Conservation (phyloP, 805 yeast species). For the Saccharomyces paradoxus region DNA sequence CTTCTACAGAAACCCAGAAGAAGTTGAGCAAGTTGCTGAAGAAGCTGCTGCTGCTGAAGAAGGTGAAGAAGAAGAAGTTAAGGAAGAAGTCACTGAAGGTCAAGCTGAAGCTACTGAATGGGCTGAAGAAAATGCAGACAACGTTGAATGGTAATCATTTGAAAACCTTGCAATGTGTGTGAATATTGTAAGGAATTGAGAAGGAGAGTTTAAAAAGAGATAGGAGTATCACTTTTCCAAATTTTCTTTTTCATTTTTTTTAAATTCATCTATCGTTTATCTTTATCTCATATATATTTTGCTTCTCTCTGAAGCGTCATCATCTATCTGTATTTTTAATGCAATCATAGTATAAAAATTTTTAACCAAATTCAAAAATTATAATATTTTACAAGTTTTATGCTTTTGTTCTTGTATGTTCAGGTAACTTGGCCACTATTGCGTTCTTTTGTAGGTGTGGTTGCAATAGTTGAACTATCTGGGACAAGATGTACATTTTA, state of each 20-base stretch:
- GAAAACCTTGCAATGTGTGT: background rate
- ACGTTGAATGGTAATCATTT: constrained; percentile 13
- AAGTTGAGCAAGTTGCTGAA: constrained; percentile 67
- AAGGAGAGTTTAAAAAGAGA: background rate
- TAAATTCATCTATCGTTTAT: background rate
- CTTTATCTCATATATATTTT: background rate
- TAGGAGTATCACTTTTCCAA: background rate
- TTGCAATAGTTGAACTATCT: too few relatives aligned
- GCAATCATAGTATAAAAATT: background rate
- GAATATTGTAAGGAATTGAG: background rate
- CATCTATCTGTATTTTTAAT: background rate
- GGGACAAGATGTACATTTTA: too few relatives aligned
- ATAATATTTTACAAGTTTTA: background rate
- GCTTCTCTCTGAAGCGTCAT: background rate
- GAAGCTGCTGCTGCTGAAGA: constrained; percentile 63
- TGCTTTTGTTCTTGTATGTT: background rate
- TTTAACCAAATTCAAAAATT: background rate
- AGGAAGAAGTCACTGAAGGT: constrained; percentile 68
- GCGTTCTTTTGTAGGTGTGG: background rate
- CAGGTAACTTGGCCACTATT: background rate
- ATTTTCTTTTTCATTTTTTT: background rate
- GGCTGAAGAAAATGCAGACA: constrained; percentile 36
- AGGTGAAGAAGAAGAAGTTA: constrained; percentile 55
- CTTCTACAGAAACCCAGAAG: constrained; percentile 99
- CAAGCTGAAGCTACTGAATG: constrained; percentile 51